A percentile compares a stretch with the other conserved stretches of the same genome.
Evolutionary conservation across 345 rosid species (phyloP).

Genomic region (Toxicodendron radicans): DNA sequence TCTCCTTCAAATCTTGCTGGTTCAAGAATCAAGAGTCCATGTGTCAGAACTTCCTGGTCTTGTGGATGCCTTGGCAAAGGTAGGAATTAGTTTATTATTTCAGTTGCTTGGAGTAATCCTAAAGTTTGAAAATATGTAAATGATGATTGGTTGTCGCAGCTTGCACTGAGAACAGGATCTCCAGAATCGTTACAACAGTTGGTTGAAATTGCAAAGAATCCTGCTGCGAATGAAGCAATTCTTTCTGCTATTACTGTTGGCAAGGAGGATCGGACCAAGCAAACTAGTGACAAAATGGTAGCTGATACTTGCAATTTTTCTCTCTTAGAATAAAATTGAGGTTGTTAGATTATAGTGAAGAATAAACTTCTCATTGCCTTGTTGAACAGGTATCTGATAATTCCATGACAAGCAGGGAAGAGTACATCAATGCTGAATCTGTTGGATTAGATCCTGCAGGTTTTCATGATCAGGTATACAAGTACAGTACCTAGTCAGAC

Average conservation of each 20-base stretch:
- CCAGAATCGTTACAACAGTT: conserved; percentile 36
- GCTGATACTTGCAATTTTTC: neutral
- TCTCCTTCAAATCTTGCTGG: conserved; percentile 35
- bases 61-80: conserved; percentile 41
- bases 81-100: neutral
- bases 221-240: conserved; percentile 25
- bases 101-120: neutral
- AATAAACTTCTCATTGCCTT: neutral
- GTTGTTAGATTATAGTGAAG: neutral
- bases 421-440: conserved; percentile 18
- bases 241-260: neutral
- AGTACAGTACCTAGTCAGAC: neutral
- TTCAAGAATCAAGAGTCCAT: conserved; percentile 33
- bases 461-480: conserved; percentile 36
- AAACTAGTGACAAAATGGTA: conserved; percentile 28
- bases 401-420: conserved; percentile 26
- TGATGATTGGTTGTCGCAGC: conserved; percentile 15
- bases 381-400: neutral
- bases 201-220: conserved; percentile 39
- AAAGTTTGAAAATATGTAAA: neutral
- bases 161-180: conserved; percentile 36
- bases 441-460: conserved; percentile 36
- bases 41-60: conserved; percentile 38
- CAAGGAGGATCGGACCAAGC: conserved; percentile 6
- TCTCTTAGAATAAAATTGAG: neutral